Conservation (phyloP, 495 filamentous ascomycete species). For the Annulohypoxylon moriforme region DNA sequence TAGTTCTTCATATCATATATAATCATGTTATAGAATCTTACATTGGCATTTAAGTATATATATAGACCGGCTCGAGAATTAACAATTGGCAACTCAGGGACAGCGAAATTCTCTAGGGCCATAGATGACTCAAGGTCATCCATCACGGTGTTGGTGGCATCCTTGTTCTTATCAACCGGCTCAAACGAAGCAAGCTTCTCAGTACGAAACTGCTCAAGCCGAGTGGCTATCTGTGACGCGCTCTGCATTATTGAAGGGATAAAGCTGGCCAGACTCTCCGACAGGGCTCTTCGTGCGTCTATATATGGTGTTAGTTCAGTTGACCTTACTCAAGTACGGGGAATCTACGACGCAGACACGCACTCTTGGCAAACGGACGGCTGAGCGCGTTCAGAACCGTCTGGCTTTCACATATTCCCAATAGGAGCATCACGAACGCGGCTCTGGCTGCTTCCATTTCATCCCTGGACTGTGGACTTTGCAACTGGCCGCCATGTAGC, state of each 20-base stretch:
- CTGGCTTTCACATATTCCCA: slow-evolving; percentile 62
- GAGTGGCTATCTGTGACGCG: slow-evolving; percentile 59
- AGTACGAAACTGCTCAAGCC: slow-evolving; percentile 64
- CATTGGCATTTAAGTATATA: slow-evolving; percentile 88
- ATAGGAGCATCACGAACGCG: slow-evolving; percentile 64
- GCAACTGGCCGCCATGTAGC: slow-evolving; percentile 49
- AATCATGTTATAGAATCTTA: slow-evolving; percentile 53
- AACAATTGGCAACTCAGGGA: slow-evolving; percentile 73
- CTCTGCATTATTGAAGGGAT: slow-evolving; percentile 64
- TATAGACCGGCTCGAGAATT: slow-evolving; percentile 92
- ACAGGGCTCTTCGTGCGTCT: slow-evolving; percentile 61
- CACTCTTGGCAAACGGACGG: slow-evolving; percentile 59
- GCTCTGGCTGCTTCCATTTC: slow-evolving; percentile 64
- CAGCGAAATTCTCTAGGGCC: slow-evolving; percentile 63
- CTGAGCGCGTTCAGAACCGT: slow-evolving; percentile 58
- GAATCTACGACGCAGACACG: slow-evolving; percentile 27
- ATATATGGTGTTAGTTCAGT: slow-evolving; percentile 29
- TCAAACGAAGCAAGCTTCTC: slow-evolving; percentile 60
- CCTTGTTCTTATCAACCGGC: slow-evolving; percentile 59
- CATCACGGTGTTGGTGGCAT: slow-evolving; percentile 57
- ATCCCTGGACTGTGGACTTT: slow-evolving; percentile 54
- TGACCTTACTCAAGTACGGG: slow-evolving; percentile 7
- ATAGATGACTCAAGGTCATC: slow-evolving; percentile 61
- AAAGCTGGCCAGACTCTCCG: slow-evolving; percentile 61
- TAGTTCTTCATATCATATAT: slow-evolving; percentile 41